phyloP scores from a whole-genome alignment of 2,329 filamentous ascomycete species.

The Aspergillus pseudoterreus region DNA sequence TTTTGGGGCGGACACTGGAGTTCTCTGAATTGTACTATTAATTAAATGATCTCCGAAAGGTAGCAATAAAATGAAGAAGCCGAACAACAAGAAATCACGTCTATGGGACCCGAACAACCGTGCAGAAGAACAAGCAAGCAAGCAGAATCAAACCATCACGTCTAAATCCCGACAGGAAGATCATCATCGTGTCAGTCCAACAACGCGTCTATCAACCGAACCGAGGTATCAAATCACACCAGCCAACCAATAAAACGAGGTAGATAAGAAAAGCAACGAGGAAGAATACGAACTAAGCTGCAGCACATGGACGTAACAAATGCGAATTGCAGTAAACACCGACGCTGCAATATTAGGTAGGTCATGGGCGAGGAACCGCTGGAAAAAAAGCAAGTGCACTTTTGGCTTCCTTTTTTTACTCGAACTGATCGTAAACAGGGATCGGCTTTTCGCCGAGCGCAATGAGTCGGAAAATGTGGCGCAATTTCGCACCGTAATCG shows the following conservation, averaged over 20 bases:
- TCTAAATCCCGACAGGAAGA: background rate
- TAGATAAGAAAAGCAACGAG: constrained; percentile 6
- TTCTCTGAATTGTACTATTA: background rate
- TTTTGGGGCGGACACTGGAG: no score
- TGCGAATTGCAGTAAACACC: background rate
- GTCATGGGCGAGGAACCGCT: background rate
- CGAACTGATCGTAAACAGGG: constrained; percentile 38
- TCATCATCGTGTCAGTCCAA: constrained; percentile 3
- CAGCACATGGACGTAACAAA: background rate
- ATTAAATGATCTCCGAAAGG: background rate
- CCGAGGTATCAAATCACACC: constrained; percentile 15
- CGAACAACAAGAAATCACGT: background rate
- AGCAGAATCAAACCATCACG: background rate
- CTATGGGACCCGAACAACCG: background rate
- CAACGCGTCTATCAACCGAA: constrained; percentile 20
- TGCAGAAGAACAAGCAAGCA: background rate
- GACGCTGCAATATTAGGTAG: background rate
- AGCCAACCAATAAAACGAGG: background rate
- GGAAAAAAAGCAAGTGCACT: background rate
- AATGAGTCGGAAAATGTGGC: constrained; percentile 50
- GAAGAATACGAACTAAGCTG: background rate
- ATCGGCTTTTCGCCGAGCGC: constrained; percentile 50
- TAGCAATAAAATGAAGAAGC: background rate
- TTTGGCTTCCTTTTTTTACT: constrained; percentile 11
- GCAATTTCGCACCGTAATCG: constrained; percentile 43